Evolutionary conservation across 106 monocot genomes (phyloP).

Genomic region (Amphibolis antarctica): DNA sequence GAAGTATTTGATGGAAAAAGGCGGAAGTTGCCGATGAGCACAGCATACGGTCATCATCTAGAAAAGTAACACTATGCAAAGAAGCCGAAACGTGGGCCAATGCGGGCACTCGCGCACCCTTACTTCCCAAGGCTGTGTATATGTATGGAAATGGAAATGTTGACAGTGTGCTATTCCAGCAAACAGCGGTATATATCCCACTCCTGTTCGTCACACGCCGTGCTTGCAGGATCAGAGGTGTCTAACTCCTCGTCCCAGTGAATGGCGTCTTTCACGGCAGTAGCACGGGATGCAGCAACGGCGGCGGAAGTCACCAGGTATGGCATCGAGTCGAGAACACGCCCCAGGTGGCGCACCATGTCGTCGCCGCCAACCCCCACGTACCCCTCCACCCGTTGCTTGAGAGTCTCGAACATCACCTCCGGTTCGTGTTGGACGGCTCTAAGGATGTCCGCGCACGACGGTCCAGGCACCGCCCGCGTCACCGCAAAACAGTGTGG

Average conservation of each 20-base stretch:
- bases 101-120: too few species aligned
- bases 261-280: background rate
- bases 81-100: too few species aligned
- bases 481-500: conserved; percentile 85
- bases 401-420: conserved; percentile 77
- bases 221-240: background rate
- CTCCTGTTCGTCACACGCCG: conserved; percentile 6
- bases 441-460: conserved; percentile 76
- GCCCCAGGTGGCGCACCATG: conserved; percentile 21
- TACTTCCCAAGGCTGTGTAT: background rate
- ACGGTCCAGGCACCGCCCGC: conserved; percentile 52
- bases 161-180: conserved; percentile 5
- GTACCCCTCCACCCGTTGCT: conserved; percentile 49
- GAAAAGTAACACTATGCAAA: too few species aligned
- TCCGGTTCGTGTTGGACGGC: conserved; percentile 93
- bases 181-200: conserved; percentile 15
- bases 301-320: conserved; percentile 32
- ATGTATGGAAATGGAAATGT: background rate
- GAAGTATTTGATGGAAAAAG: too few species aligned
- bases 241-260: conserved; percentile 2
- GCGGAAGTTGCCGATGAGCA: too few species aligned
- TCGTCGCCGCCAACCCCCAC: background rate
- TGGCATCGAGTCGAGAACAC: conserved; percentile 76
- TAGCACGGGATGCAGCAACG: background rate
- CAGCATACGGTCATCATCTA: too few species aligned